These are phyloP conservation scores for Silene coronaria DNA, from an alignment of 179 eudicot genomes.

Conservation along the genomic window DNA sequence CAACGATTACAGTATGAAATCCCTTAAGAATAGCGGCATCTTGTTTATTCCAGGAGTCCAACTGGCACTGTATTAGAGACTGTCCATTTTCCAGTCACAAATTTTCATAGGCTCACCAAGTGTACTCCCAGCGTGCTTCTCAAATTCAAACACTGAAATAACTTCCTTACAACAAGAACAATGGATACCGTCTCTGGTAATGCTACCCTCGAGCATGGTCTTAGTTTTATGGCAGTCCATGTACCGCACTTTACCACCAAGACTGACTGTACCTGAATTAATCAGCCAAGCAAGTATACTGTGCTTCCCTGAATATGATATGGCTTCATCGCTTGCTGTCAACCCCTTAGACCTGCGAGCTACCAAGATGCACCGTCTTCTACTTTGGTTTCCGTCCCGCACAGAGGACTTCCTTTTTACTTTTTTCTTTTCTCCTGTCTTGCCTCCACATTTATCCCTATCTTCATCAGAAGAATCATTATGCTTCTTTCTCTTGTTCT, in stretches of 20 bases:
- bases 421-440: slow-evolving; percentile 21
- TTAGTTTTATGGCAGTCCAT: slow-evolving; percentile 35
- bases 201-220: slow-evolving; percentile 49
- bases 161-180: slow-evolving; percentile 63
- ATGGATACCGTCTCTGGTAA: slow-evolving; percentile 66
- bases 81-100: slow-evolving; percentile 54
- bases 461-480: slow-evolving; percentile 25
- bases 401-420: slow-evolving; percentile 30
- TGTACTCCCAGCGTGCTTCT: slow-evolving; percentile 59
- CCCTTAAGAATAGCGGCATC: slow-evolving; percentile 36
- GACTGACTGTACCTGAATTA: slow-evolving; percentile 49
- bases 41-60: slow-evolving; percentile 67
- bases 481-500: slow-evolving; percentile 29
- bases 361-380: slow-evolving; percentile 54
- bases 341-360: slow-evolving; percentile 57
- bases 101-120: slow-evolving; percentile 36
- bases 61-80: slow-evolving; percentile 54
- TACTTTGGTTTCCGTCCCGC: slow-evolving; percentile 33
- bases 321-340: slow-evolving; percentile 35
- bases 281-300: slow-evolving; percentile 87
- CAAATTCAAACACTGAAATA: slow-evolving; percentile 49
- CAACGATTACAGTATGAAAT: slow-evolving; percentile 51
- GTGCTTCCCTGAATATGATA: slow-evolving; percentile 51
- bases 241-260: slow-evolving; percentile 52
- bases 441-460: slow-evolving; percentile 5